Evolutionary conservation across 2,329 filamentous ascomycete species (phyloP).

Genomic region (Biscogniauxia sp.): DNA sequence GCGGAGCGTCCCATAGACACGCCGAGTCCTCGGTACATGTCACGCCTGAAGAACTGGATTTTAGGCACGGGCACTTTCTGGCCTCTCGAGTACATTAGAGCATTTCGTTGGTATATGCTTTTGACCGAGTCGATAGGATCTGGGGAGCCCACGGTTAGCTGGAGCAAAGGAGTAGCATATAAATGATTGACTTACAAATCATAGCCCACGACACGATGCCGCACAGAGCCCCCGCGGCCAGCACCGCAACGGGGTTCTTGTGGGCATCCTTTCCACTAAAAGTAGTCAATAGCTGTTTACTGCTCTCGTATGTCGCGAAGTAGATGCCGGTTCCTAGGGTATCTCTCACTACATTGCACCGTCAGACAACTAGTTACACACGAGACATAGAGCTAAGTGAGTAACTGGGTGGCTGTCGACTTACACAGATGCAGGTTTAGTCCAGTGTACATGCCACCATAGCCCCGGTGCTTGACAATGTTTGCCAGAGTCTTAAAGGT

Average conservation of each 20-base stretch:
- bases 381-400: background rate
- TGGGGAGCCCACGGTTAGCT: conserved; percentile 27
- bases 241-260: conserved; percentile 76
- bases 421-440: conserved; percentile 75
- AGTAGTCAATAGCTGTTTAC: conserved; percentile 77
- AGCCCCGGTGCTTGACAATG: conserved; percentile 71
- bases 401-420: conserved; percentile 28
- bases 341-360: conserved; percentile 64
- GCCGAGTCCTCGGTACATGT: conserved; percentile 79
- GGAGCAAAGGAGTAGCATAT: background rate
- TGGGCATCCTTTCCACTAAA: conserved; percentile 68
- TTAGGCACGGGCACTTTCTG: conserved; percentile 65
- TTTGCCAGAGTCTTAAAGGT: conserved; percentile 74
- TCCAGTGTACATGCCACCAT: conserved; percentile 74
- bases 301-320: conserved; percentile 86
- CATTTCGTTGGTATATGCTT: conserved; percentile 81
- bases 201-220: conserved; percentile 81
- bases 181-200: conserved; percentile 57
- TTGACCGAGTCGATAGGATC: conserved; percentile 79
- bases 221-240: conserved; percentile 75
- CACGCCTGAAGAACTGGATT: conserved; percentile 72
- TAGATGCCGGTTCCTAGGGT: conserved; percentile 82
- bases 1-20: conserved; percentile 83
- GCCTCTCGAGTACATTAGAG: conserved; percentile 67
- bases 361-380: conserved; percentile 13